These are phyloP conservation scores for Botryotinia globosa DNA, from an alignment of 2,329 filamentous ascomycete genomes.

Conservation along the genomic window DNA sequence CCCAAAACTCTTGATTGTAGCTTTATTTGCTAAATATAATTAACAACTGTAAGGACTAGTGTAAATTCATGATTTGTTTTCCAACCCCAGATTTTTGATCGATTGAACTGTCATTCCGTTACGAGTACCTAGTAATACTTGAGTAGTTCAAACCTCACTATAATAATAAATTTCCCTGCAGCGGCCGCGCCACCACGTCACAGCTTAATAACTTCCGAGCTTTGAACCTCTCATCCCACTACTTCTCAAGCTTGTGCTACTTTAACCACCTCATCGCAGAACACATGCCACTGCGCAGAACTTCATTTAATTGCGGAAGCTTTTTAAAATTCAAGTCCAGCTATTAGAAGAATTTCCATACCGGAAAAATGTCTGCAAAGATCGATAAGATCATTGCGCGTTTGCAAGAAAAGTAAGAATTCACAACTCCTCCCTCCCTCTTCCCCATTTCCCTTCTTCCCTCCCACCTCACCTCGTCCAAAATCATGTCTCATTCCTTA, in stretches of 20 bases:
- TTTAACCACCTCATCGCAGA: background rate
- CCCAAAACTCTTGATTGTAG: no score
- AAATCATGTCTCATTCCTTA: conserved; percentile 18
- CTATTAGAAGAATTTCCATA: background rate
- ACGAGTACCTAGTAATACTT: no score
- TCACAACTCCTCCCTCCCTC: conserved; percentile 28
- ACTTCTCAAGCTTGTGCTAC: background rate
- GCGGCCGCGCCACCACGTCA: conserved; percentile 13
- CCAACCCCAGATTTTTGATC: background rate
- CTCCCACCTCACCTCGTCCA: conserved; percentile 10
- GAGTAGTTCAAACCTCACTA: background rate
- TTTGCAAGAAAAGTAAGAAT: conserved; percentile 68
- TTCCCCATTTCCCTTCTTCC: conserved; percentile 19
- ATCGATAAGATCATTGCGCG: conserved; percentile 71
- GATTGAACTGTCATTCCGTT: background rate
- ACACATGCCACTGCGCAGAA: background rate
- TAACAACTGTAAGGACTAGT: background rate
- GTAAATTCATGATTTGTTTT: background rate
- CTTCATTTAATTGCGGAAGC: background rate
- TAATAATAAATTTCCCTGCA: background rate
- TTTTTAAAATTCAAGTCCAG: no score
- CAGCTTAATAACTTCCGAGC: background rate
- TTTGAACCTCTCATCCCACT: background rate
- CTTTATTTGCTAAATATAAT: background rate
- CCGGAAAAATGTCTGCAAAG: conserved; percentile 46